Base-by-base conservation (phyloP, 306 rosid genomes). In the Citrullus colocynthis region DNA sequence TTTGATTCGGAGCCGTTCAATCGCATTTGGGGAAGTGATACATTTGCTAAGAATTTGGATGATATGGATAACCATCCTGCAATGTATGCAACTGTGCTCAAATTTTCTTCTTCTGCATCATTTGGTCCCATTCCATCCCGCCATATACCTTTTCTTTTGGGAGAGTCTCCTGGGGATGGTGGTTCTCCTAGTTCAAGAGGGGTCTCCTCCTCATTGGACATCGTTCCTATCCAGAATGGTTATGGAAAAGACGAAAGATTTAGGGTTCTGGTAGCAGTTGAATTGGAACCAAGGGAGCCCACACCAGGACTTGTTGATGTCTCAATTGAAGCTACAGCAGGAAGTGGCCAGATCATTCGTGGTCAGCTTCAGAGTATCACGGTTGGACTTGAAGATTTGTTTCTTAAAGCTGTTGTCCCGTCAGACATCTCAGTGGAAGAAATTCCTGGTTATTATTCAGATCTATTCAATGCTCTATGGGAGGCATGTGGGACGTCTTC, bases 301-400 rank as follows among this genome's bases (percentile, higher is more conserved):
- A 92, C 93, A 12, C 98, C 97, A 1, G 97, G 98, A 75, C 78
- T 92, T 20, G 85, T 95, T 79, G 96, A 92, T 80, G 88, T 92
- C 81, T 82, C 82, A 76, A 90, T 95, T 79, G 97, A 88, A 88
- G 84, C 97, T 79, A 95, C 91, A 75, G 85, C 97, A 8, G 96
- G 91, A 84, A 90, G 86, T 67, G 93, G 97, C 65, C 91, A 87
- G 86, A 89, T 90, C 49, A 83, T 95, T 82, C 86, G 86, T 82
- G 97, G 96, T 62, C 97, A 83, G 85, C 95, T 95, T 85, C 90
- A 87, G 79, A 87, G 96, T 82, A 84, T 95, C 80, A 81, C 88
- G 20, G 85, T 89, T 58, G 98, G 97, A 80, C 93, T 92, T 74
- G 98, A 95, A 83, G 97, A 95, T 89, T 88, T 95, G 97, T 95